phyloP scores from a whole-genome alignment of 2,329 filamentous ascomycete species.

The Colletotrichum tofieldiae region DNA sequence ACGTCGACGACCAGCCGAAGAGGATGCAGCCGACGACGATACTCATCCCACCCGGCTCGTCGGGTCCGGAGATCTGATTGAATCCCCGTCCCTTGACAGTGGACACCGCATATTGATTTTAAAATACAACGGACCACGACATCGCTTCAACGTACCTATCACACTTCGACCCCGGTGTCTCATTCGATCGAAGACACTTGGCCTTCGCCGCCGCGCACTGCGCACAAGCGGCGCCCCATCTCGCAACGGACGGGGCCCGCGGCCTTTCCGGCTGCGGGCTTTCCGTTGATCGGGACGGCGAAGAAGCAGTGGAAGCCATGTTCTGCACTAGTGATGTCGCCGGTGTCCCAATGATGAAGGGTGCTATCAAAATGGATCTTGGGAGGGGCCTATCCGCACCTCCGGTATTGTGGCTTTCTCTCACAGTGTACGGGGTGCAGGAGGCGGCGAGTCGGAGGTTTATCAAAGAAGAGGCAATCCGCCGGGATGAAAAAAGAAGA shows the following conservation, averaged over 20 bases:
- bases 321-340: background rate
- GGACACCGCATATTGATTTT: too few species aligned
- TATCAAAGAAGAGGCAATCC: background rate
- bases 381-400: background rate
- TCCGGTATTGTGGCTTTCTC: background rate
- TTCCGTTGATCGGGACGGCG: background rate
- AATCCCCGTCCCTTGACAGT: slow-evolving; percentile 15
- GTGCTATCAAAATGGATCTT: too few species aligned
- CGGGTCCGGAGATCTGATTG: slow-evolving; percentile 12
- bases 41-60: background rate
- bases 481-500: background rate
- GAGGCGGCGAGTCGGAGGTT: background rate
- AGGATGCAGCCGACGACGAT: background rate
- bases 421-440: background rate
- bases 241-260: slow-evolving; percentile 3
- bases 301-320: slow-evolving; percentile 5
- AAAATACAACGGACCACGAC: background rate
- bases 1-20: background rate
- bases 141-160: slow-evolving; percentile 54
- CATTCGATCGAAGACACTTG: slow-evolving; percentile 63
- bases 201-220: slow-evolving; percentile 66
- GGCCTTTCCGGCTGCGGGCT: slow-evolving; percentile 12
- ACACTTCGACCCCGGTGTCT: slow-evolving; percentile 58
- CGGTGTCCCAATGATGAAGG: background rate
- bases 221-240: slow-evolving; percentile 67